These are phyloP conservation scores for Coemansia sp. DNA, from an alignment of 192 early-diverging fungal genomes.

Conservation along the genomic window DNA sequence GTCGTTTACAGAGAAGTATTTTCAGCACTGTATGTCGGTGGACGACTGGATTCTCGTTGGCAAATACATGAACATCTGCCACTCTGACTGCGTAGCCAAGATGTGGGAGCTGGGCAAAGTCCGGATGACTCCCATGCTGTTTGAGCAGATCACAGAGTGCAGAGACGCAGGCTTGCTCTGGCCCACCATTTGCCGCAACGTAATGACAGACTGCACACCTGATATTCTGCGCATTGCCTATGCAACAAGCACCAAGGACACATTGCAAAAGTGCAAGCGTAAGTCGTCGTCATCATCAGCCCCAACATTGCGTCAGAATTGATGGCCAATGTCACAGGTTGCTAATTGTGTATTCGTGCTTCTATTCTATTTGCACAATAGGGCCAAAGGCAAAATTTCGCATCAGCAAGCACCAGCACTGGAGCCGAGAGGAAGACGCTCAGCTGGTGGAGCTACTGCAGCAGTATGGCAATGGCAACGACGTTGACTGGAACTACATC, in stretches of 20 bases:
- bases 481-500: conserved; percentile 48
- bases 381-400: conserved; percentile 40
- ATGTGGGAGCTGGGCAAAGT: conserved; percentile 40
- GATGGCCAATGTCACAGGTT: background rate
- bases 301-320: background rate
- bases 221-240: conserved; percentile 38
- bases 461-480: conserved; percentile 19
- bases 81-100: conserved; percentile 40
- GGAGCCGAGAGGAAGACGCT: conserved; percentile 35
- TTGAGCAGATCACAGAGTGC: conserved; percentile 30
- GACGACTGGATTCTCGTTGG: conserved; percentile 45
- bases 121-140: conserved; percentile 33
- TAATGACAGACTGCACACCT: conserved; percentile 6
- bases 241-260: conserved; percentile 17
- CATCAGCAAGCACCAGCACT: conserved; percentile 49
- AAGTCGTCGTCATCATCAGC: conserved; percentile 10
- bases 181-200: conserved; percentile 33
- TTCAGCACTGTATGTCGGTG: conserved; percentile 20
- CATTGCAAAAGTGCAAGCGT: conserved; percentile 13
- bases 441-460: conserved; percentile 19
- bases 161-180: conserved; percentile 30
- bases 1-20: conserved; percentile 31
- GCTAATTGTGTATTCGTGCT: background rate
- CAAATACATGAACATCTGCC: conserved; percentile 43
- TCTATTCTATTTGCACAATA: background rate